phyloP scores from a whole-genome alignment of 2,329 filamentous ascomycete genomes.

The Beauveria scarabaeidicola region DNA sequence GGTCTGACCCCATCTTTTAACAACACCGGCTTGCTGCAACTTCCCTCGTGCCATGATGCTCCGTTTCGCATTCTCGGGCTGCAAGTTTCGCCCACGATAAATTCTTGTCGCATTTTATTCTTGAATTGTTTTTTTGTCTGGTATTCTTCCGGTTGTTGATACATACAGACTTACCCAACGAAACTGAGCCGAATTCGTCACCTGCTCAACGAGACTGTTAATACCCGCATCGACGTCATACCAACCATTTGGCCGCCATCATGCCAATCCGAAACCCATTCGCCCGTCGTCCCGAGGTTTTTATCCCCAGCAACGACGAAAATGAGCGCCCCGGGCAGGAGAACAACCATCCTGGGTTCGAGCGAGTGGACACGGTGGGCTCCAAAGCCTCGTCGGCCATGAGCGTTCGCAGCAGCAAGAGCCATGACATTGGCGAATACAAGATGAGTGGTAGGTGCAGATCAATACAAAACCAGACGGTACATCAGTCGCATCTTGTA shows the following conservation, averaged over 20 bases:
- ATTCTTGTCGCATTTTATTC: neutral
- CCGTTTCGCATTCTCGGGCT: neutral
- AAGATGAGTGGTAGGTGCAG: constrained; percentile 64
- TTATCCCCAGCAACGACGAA: constrained; percentile 45
- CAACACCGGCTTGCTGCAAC: neutral
- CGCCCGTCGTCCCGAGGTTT: constrained; percentile 46
- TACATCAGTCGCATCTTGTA: constrained; percentile 2
- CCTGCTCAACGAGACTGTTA: neutral
- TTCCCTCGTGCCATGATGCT: neutral
- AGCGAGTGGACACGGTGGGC: constrained; percentile 53
- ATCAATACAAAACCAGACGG: too few species aligned
- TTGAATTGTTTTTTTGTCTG: neutral
- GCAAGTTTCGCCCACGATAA: neutral
- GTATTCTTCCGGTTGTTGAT: neutral
- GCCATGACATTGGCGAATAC: constrained; percentile 62
- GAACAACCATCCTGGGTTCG: constrained; percentile 37
- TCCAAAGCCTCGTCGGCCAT: constrained; percentile 54
- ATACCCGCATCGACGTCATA: constrained; percentile 8
- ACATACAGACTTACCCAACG: neutral
- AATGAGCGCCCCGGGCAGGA: constrained; percentile 37
- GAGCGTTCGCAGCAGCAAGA: constrained; percentile 52
- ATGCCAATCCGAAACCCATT: constrained; percentile 73
- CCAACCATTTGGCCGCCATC: constrained; percentile 15
- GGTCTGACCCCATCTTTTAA: neutral
- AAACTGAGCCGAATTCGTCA: neutral